Base-by-base conservation (phyloP, 2,329 filamentous ascomycete species). In the Sclerotinia subarctica region DNA sequence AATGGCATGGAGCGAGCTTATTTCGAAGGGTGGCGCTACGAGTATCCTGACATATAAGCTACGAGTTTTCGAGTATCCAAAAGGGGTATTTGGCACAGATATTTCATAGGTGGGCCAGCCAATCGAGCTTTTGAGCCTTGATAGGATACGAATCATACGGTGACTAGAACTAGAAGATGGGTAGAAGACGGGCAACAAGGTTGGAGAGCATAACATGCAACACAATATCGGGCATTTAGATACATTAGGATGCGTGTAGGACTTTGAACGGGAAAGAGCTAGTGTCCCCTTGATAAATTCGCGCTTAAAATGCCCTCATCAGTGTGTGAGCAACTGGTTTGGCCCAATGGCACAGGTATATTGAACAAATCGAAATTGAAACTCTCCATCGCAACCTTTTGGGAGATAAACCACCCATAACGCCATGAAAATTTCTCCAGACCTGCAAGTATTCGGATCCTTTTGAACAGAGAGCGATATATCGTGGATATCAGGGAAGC, bases 371-470 rank as follows among this genome's bases (percentile, higher is more conserved):
- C 46, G 32, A 32, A 51, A 19, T 24, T 24, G 32, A 32, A 49
- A 51, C 59, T 26, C 29, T 49, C 32, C n/a, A 24, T 13, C 47
- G n/a, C 32, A 63, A 38, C 29, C 21, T 42, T 51, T 52, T 51
- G 59, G 46, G 38, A 62, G 21, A 52, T 21, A 51, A n/a, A 38
- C 59, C 46, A n/a, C n/a, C 59, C n/a, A 32, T 49, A 11, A 63
- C n/a, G 46, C 59, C 32, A 26, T 38, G n/a, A 42, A 21, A 63
- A 7, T 13, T 13, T 38, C 38, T 51, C 32, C 58, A n/a, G 35
- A 52, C 46, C 59, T 51, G 32, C 46, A 63, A n/a, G 17, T 21
- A 26, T 26, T 38, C 47, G 46, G n/a, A 38, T 63, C n/a, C 15
- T 38, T 52, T 63, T 51, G 26, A 32, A 42, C 15, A 38, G 59